Evolutionary conservation across 805 yeast species (phyloP), one percentile per base, ranked within the genome.

Genomic region (Wickerhamiella parazyma): DNA sequence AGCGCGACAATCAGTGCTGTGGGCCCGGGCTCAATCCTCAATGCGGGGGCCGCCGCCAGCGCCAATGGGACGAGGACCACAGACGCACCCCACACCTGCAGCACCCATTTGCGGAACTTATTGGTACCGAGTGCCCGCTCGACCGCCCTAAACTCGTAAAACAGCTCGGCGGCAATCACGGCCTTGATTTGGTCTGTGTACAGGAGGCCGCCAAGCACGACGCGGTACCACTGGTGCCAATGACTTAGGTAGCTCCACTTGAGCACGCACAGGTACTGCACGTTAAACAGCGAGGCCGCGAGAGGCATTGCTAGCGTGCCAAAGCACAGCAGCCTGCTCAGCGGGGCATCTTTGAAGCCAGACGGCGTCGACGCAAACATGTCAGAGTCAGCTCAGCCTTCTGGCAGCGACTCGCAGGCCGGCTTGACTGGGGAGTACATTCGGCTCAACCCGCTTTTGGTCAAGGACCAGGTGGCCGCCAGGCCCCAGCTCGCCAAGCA

Each of bases 181-280:
- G 43, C 46, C 4, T 31, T 14, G 6, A 41, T 25, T 24, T 46
- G 48, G 36, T 38, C 36, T 2, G 48, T 38, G 40, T n/a, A 42
- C 1, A 46, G 28, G n/a, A 38, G 19, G 9, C 41, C 36, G 29
- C 42, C 42, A 11, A 42, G 17, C 6, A 36, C n/a, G 8, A 46
- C 16, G 3, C 48, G 43, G 35, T 20, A 35, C 41, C 41, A 46
- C 33, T 46, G 48, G 26, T 36, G 38, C 48, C 48, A 46, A 1
- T 14, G 16, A 16, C 33, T 33, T 19, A 46, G 41, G 36, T 38
- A 33, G 14, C 16, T n/a, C 36, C 24, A 17, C 25, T 21, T 26
- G 17, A 46, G 39, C 14, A 16, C 28, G 14, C 24, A 39, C 12
- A 12, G n/a, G 24, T 40, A 41, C 36, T 46, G 45, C 17, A 33